These are phyloP conservation scores for Balakata baccata DNA, from an alignment of 345 rosid genomes.

Conservation along the genomic window DNA sequence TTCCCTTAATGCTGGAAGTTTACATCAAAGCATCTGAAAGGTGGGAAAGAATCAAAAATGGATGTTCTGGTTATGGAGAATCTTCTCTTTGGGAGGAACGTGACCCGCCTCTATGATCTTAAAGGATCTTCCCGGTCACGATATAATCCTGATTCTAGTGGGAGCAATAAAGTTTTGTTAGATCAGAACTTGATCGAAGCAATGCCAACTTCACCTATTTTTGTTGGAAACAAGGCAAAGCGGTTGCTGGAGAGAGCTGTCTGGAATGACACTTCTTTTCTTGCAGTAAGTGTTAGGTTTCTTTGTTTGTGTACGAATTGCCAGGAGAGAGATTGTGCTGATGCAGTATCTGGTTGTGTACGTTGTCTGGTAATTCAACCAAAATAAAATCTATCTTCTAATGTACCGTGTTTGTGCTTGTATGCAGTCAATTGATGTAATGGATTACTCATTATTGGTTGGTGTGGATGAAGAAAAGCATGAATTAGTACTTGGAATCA, in stretches of 20 bases:
- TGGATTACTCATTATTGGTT: conserved; percentile 94
- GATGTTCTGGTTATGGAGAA: conserved; percentile 98
- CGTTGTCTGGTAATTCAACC: not conserved
- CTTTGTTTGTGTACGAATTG: not conserved
- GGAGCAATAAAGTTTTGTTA: conserved; percentile 85
- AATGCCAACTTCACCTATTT: conserved; percentile 95
- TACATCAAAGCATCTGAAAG: conserved; percentile 63
- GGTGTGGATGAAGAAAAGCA: conserved; percentile 91
- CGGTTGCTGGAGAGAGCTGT: conserved; percentile 88
- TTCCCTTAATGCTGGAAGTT: conserved; percentile 45
- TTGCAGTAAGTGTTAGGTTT: conserved; percentile 59
- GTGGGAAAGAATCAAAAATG: conserved; percentile 83
- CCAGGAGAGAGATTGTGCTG: too few relatives aligned
- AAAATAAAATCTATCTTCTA: not conserved
- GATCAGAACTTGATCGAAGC: conserved; percentile 98
- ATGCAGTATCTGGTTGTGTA: not conserved
- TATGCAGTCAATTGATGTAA: conserved; percentile 79
- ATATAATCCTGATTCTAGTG: conserved; percentile 80
- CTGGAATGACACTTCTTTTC: conserved; percentile 95
- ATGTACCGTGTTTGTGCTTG: not conserved
- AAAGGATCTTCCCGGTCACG: conserved; percentile 97
- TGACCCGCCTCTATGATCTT: conserved; percentile 80
- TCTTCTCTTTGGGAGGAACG: conserved; percentile 70
- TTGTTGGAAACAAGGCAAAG: conserved; percentile 92
- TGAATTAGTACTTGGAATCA: conserved; percentile 84